phyloP scores from a whole-genome alignment of 2,329 filamentous ascomycete species.

The Apiospora koreana region DNA sequence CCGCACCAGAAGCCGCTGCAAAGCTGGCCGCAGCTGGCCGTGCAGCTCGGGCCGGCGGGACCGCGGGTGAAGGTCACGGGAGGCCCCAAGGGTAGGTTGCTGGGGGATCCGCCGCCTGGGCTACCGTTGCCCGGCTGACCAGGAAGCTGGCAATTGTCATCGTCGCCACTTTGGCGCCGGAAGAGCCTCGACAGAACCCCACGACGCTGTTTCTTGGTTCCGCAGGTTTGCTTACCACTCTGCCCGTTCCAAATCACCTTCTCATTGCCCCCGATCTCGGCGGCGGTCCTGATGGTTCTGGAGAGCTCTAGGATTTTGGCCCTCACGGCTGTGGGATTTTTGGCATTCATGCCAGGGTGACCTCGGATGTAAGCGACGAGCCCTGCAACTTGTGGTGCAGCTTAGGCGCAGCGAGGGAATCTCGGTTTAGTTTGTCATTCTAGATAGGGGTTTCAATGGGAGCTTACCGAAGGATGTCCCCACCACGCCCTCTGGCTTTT shows the following conservation, averaged over 20 bases:
- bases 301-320: background rate
- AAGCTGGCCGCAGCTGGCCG: too few relatives aligned
- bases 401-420: background rate
- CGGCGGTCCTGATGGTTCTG: background rate
- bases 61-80: too few relatives aligned
- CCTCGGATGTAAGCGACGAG: background rate
- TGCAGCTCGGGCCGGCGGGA: too few relatives aligned
- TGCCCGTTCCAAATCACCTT: background rate
- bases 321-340: background rate
- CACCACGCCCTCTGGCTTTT: background rate
- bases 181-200: too few relatives aligned
- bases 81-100: too few relatives aligned
- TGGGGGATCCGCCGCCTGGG: too few relatives aligned
- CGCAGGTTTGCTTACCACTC: background rate
- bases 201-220: too few relatives aligned
- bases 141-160: too few relatives aligned
- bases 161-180: too few relatives aligned
- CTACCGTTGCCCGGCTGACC: too few relatives aligned
- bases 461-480: background rate
- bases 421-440: background rate
- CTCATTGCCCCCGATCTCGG: background rate
- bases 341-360: background rate
- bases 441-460: background rate
- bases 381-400: background rate
- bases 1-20: too few relatives aligned